Evolutionary conservation across 352 stramenopile genomes (phyloP).

Genomic region (Phytophthora chlamydospora): DNA sequence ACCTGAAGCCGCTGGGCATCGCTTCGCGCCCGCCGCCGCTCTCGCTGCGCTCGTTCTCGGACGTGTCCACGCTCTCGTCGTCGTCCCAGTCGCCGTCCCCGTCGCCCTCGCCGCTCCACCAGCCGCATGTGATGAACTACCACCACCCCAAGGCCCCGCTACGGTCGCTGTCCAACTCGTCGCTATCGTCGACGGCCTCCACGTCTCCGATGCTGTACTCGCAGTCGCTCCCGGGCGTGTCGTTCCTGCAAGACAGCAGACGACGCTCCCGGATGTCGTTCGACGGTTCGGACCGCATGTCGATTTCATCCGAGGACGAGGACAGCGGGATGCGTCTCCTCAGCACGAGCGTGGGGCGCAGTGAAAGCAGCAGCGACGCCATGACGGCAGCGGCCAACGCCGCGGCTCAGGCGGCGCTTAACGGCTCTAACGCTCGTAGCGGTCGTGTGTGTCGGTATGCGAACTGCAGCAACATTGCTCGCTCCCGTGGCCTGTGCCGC

Average conservation of each 20-base stretch:
- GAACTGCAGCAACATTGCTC: slow-evolving; percentile 88
- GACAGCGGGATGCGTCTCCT: slow-evolving; percentile 72
- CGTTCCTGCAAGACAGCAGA: slow-evolving; percentile 63
- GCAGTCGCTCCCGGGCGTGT: slow-evolving; percentile 70
- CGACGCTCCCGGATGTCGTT: slow-evolving; percentile 62
- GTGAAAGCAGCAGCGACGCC: slow-evolving; percentile 37
- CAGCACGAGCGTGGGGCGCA: slow-evolving; percentile 72
- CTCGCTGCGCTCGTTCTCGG: slow-evolving; percentile 63
- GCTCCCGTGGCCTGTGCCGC: slow-evolving; percentile 75
- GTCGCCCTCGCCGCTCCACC: slow-evolving; percentile 45
- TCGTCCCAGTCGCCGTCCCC: slow-evolving; percentile 44
- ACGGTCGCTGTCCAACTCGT: slow-evolving; percentile 46
- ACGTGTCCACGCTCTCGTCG: slow-evolving; percentile 57
- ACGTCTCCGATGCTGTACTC: slow-evolving; percentile 57
- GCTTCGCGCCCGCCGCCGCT: slow-evolving; percentile 56
- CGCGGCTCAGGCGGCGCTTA: slow-evolving; percentile 30
- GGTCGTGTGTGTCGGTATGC: slow-evolving; percentile 81
- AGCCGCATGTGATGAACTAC: slow-evolving; percentile 36
- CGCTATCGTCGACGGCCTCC: slow-evolving; percentile 41
- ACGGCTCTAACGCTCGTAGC: slow-evolving; percentile 43
- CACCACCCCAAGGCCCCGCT: slow-evolving; percentile 29
- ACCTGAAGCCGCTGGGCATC: slow-evolving; percentile 67
- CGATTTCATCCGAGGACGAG: slow-evolving; percentile 75
- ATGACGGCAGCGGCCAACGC: slow-evolving; percentile 39
- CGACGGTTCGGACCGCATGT: slow-evolving; percentile 62